phyloP scores from a whole-genome alignment of 768 basidiomycete genomes.

The Xerocomus brunneocitrinus region DNA sequence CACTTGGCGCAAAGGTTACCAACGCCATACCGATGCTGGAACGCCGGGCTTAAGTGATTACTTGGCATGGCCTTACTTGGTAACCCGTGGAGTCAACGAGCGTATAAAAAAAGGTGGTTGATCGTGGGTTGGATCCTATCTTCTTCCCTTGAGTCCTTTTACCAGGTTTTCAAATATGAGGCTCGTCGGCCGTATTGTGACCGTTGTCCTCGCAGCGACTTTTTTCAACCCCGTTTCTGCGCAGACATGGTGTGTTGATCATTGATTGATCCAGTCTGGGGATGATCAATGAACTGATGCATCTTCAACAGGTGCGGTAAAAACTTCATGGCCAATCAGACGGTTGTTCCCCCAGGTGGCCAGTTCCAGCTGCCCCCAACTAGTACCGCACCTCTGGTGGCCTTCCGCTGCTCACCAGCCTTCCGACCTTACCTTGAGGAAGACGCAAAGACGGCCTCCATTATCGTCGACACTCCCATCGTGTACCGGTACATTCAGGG shows the following conservation, averaged over 20 bases:
- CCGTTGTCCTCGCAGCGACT: constrained; percentile 8
- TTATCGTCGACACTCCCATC: constrained; percentile 39
- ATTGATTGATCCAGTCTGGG: too few relatives aligned
- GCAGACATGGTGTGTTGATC: constrained; percentile 23
- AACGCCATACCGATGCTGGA: background rate
- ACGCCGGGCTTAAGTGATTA: background rate
- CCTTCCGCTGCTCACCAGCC: constrained; percentile 43
- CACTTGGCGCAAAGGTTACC: background rate
- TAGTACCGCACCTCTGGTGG: constrained; percentile 37
- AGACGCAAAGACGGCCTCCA: constrained; percentile 24
- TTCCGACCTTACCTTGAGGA: constrained; percentile 45
- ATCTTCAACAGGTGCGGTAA: constrained; percentile 43
- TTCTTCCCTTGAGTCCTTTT: background rate
- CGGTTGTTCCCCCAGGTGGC: constrained; percentile 43
- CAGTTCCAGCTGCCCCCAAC: constrained; percentile 36
- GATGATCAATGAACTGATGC: background rate
- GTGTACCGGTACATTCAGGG: constrained; percentile 34
- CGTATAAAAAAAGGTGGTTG: constrained; percentile 13
- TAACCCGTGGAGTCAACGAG: background rate
- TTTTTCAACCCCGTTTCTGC: constrained; percentile 11
- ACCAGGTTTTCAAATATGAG: constrained; percentile 13
- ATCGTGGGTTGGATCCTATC: background rate
- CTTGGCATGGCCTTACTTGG: background rate
- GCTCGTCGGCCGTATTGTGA: constrained; percentile 1
- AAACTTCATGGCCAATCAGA: constrained; percentile 40